phyloP scores from a whole-genome alignment of 306 rosid genomes.

The Dryas alaskensis region DNA sequence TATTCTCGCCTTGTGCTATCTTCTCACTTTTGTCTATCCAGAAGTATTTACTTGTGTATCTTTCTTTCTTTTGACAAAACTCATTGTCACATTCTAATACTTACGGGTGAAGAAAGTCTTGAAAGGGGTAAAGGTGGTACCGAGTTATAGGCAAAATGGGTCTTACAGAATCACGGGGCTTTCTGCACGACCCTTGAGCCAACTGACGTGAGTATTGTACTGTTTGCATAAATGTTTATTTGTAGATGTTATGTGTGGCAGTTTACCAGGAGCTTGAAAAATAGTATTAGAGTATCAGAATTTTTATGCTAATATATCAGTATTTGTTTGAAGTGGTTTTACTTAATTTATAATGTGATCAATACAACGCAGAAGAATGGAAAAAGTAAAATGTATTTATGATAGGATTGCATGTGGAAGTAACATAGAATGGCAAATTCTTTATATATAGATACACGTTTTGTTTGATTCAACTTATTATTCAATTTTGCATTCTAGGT shows the following conservation, averaged over 20 bases:
- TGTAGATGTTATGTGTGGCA: too few relatives aligned
- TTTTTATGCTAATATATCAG: too few relatives aligned
- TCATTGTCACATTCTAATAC: background rate
- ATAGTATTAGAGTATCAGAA: too few relatives aligned
- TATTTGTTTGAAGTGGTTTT: too few relatives aligned
- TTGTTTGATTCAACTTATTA: background rate
- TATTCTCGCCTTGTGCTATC: background rate
- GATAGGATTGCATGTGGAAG: background rate
- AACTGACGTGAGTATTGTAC: constrained; percentile 44
- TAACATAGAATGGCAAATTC: background rate
- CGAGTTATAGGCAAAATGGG: constrained; percentile 17
- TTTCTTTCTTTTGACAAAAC: background rate
- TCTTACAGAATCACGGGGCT: constrained; percentile 45
- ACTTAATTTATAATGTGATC: too few relatives aligned
- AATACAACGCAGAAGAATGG: too few relatives aligned
- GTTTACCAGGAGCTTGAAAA: too few relatives aligned
- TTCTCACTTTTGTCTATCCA: background rate
- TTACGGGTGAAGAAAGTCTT: constrained; percentile 51
- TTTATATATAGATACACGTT: too few relatives aligned
- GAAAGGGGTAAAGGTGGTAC: constrained; percentile 46
- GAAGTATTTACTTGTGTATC: background rate
- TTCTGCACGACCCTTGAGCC: constrained; percentile 38
- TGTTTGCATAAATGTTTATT: background rate
- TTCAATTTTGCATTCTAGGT: constrained; percentile 42
- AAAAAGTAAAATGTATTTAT: too few relatives aligned